A percentile compares a stretch with the other conserved stretches of the same genome.
These are phyloP conservation scores for Hymenoscyphus occultus DNA, from an alignment of 2,329 filamentous ascomycete genomes.

Conservation along the genomic window DNA sequence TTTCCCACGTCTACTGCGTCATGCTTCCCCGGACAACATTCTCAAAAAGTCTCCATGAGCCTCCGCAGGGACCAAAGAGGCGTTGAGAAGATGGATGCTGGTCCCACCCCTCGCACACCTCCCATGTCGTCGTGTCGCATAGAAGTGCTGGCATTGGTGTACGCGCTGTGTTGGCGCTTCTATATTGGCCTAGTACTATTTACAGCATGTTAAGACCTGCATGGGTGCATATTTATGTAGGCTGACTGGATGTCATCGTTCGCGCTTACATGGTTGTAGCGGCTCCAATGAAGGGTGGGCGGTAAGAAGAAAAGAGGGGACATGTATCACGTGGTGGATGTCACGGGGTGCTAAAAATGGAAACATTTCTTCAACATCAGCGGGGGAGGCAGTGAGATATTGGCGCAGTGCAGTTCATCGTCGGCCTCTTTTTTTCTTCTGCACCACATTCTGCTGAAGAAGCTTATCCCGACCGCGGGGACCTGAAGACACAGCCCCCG, in stretches of 20 bases:
- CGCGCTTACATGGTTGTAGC: slow-evolving; percentile 2
- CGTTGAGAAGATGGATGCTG: not conserved
- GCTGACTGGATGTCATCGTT: slow-evolving; percentile 15
- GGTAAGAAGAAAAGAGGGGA: not conserved
- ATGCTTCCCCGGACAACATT: slow-evolving; percentile 9
- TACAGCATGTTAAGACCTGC: slow-evolving; percentile 9
- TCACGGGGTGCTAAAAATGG: slow-evolving; percentile 2
- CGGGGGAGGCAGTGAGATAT: slow-evolving; percentile 3
- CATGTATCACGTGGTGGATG: not conserved
- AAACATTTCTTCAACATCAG: slow-evolving; percentile 6
- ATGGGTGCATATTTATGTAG: slow-evolving; percentile 13
- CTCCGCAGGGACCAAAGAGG: slow-evolving; percentile 6
- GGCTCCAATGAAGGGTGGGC: slow-evolving; percentile 3
- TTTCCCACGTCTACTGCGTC: slow-evolving; percentile 8
- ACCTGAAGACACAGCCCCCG: not conserved
- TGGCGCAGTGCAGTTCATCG: slow-evolving; percentile 4
- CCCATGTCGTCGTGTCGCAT: not conserved
- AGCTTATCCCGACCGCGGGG: not conserved
- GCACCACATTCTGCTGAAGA: not conserved
- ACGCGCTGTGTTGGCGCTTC: slow-evolving; percentile 9
- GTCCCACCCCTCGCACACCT: not conserved
- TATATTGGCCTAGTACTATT: slow-evolving; percentile 12
- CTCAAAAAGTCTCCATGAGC: slow-evolving; percentile 4
- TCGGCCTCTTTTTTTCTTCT: not conserved
- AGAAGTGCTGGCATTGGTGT: slow-evolving; percentile 6